These are phyloP conservation scores for Podila horticola DNA, from an alignment of 192 early-diverging fungal species.

Conservation along the genomic window DNA sequence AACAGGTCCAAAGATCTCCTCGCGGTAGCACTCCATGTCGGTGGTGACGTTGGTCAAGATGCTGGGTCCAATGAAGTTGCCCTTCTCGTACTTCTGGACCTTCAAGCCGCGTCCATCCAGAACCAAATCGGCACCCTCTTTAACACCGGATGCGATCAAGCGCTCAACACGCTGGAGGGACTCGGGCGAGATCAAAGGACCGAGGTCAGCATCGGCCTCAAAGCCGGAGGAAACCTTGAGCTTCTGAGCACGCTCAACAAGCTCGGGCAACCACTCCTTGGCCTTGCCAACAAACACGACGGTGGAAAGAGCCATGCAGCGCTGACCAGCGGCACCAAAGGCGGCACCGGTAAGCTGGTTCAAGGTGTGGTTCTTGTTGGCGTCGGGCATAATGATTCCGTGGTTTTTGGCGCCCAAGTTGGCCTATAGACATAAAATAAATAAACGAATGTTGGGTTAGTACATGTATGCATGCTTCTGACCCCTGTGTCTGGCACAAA, in stretches of 20 bases:
- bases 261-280: conserved; percentile 85
- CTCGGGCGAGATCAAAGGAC: conserved; percentile 88
- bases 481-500: no score
- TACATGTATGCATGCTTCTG: no score
- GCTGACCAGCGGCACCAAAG: conserved; percentile 97
- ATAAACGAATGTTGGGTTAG: conserved; percentile 3
- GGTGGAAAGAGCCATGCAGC: conserved; percentile 97
- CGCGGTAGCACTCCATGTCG: conserved; percentile 88
- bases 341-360: conserved; percentile 93
- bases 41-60: conserved; percentile 81
- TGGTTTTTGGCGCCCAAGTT: conserved; percentile 99
- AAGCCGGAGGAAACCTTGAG: conserved; percentile 89
- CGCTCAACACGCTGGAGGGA: conserved; percentile 78
- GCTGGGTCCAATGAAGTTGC: conserved; percentile 96
- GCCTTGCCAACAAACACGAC: conserved; percentile 90
- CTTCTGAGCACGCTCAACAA: conserved; percentile 85
- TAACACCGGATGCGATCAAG: conserved; percentile 83
- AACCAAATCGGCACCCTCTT: conserved; percentile 86
- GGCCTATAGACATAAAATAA: conserved; percentile 55
- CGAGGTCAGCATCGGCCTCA: conserved; percentile 87
- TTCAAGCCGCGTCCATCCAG: conserved; percentile 89
- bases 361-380: conserved; percentile 94
- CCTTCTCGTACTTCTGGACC: conserved; percentile 81
- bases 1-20: conserved; percentile 98
- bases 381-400: conserved; percentile 93